Evolutionary conservation across 116 monocot genomes (phyloP), one percentile per base, ranked within the genome.

Genomic region (Thalassia testudinum): DNA sequence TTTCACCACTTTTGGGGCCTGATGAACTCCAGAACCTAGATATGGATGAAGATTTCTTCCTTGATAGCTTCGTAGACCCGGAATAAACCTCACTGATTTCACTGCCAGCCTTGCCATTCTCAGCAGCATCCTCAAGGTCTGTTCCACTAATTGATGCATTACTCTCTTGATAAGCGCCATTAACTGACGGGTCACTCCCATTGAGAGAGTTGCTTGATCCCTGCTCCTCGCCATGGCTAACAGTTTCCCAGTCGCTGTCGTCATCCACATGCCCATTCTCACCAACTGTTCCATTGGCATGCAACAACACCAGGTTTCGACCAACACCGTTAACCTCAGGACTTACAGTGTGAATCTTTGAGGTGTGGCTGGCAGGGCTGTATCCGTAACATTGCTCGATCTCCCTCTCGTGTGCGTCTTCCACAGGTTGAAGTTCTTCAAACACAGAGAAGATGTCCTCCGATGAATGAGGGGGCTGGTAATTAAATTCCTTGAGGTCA

Each of bases 191-290:
- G 27, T 77, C 77, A 61, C 86, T 92, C 1, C 77, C 82, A 56
- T 74, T 75, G n/a, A 58, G 72, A 13, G 86, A 86, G 56, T 79
- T 80, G 59, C 77, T 69, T 10, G 76, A 86, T 0, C 67, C 82
- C 23, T 77, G 74, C 37, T 72, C 86, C 62, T 84, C 91, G 1
- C 54, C 67, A 21, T 64, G 69, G 30, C 71, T 78, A 1, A 63
- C 75, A 16, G 77, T 87, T 63, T 83, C 92, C 82, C 83, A 86
- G n/a, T 75, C 77, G 44, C 82, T 75, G 48, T 73, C 86, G 67
- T 78, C 83, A 44, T 83, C 71, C 27, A 26, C 19, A 54, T 75
- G 74, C 19, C 49, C 72, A 62, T 77, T 50, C 50, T 45, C 21
- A 24, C 69, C 49, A 24, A 50, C 42, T 1, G 27, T 49, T 40